Evolutionary conservation across 208 protist species (phyloP).

Genomic region (Leishmania braziliensis): DNA sequence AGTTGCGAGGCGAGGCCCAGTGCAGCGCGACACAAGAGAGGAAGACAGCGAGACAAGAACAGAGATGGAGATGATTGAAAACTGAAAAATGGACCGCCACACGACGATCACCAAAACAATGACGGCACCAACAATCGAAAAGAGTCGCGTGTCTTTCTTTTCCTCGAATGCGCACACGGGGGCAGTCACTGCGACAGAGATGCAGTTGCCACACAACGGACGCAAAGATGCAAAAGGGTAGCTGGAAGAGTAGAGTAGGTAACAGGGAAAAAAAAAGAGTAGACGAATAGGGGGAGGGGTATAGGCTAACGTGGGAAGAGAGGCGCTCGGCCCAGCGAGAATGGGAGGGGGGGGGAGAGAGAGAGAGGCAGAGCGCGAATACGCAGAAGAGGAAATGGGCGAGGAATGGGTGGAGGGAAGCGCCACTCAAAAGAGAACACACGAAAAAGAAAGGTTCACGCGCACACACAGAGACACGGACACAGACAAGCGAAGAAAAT

Average conservation of each 20-base stretch:
- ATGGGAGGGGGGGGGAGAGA: no score
- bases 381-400: not conserved
- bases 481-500: not conserved
- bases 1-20: not conserved
- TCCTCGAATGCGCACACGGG: not conserved
- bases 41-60: not conserved
- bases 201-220: not conserved
- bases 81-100: no score
- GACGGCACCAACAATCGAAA: not conserved
- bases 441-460: no score
- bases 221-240: not conserved
- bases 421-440: no score
- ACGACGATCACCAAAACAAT: not conserved
- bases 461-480: no score
- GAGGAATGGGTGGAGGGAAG: not conserved
- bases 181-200: not conserved
- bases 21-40: not conserved
- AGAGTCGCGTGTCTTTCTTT: not conserved
- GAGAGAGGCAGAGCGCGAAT: not conserved
- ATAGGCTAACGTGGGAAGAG: not conserved
- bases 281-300: not conserved
- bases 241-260: not conserved
- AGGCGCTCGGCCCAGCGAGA: not conserved
- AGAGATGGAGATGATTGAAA: no score
- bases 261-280: not conserved